Evolutionary conservation across 2,329 filamentous ascomycete genomes (phyloP).

Genomic region (Aureobasidium vineae): DNA sequence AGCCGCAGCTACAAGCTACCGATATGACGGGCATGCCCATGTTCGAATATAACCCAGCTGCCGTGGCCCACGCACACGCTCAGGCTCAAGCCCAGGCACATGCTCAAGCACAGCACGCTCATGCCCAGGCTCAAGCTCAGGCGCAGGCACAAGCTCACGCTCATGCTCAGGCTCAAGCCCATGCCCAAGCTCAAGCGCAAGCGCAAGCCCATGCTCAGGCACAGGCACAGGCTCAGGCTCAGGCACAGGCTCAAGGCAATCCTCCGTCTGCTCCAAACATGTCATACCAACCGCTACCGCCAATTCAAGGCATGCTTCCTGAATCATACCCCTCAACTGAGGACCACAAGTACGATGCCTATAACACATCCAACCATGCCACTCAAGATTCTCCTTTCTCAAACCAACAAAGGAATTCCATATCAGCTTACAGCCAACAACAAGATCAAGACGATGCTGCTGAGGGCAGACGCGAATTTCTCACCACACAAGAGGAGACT

Average conservation of each 20-base stretch:
- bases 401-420: slow-evolving; percentile 39
- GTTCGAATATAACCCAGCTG: slow-evolving; percentile 23
- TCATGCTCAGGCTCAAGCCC: slow-evolving; percentile 10
- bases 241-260: slow-evolving; percentile 25
- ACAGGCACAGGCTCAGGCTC: neutral
- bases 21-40: slow-evolving; percentile 12
- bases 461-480: slow-evolving; percentile 57
- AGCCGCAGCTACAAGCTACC: slow-evolving; percentile 9
- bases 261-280: slow-evolving; percentile 37
- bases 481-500: slow-evolving; percentile 74
- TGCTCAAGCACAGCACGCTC: slow-evolving; percentile 23
- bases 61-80: slow-evolving; percentile 17
- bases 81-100: slow-evolving; percentile 22
- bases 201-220: slow-evolving; percentile 13
- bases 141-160: slow-evolving; percentile 35
- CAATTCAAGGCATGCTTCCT: slow-evolving; percentile 51
- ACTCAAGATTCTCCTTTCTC: slow-evolving; percentile 36
- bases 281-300: slow-evolving; percentile 51
- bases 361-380: slow-evolving; percentile 31
- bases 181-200: slow-evolving; percentile 9
- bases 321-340: slow-evolving; percentile 46
- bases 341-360: slow-evolving; percentile 34
- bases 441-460: slow-evolving; percentile 44
- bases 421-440: slow-evolving; percentile 38
- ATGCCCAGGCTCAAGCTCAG: slow-evolving; percentile 32